Percentiles rank a stretch among this genome's conserved stretches.
phyloP scores from a whole-genome alignment of 306 rosid genomes.

The Citrullus amarus region DNA sequence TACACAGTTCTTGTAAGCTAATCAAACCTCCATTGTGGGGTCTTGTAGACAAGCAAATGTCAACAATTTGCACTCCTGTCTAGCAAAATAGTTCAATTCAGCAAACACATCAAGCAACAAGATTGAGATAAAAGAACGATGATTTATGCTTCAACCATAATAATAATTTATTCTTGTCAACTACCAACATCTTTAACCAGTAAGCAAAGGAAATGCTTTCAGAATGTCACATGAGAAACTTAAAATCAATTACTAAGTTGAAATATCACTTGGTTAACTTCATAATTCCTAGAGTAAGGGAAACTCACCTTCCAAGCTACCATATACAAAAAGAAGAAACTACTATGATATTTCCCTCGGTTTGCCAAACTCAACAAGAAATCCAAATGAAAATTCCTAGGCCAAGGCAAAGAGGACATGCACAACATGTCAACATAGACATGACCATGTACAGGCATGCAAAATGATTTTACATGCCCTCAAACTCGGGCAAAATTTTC shows the following conservation, averaged over 20 bases:
- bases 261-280: not conserved
- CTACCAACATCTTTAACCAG: not conserved
- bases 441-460: not conserved
- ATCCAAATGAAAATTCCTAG: not conserved
- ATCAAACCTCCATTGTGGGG: constrained; percentile 87
- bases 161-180: not conserved
- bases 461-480: not conserved
- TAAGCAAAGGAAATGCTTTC: not conserved
- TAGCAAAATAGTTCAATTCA: constrained; percentile 36
- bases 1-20: constrained; percentile 76
- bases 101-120: not conserved
- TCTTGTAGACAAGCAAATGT: constrained; percentile 86
- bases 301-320: not conserved
- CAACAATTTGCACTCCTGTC: constrained; percentile 93
- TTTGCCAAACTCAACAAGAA: not conserved
- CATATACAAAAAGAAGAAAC: not conserved
- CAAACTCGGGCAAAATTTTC: not conserved
- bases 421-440: not conserved
- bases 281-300: not conserved
- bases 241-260: not conserved
- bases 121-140: not conserved
- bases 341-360: not conserved
- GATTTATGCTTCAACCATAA: not conserved
- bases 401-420: not conserved
- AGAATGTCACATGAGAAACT: not conserved